phyloP scores from a whole-genome alignment of 805 yeast species.

The Cyberlindnera subsufficiens region DNA sequence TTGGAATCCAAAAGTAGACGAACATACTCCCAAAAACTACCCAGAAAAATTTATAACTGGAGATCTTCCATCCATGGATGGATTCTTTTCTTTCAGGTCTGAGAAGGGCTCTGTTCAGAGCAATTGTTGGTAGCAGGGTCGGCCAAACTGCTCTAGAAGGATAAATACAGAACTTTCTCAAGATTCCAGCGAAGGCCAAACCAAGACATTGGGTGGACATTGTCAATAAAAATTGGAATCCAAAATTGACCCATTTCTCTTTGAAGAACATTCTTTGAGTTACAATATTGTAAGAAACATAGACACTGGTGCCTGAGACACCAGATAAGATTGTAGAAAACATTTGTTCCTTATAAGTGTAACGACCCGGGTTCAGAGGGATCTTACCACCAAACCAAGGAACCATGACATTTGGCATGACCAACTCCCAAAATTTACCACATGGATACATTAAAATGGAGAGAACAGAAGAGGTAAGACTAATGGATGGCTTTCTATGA shows the following conservation, averaged over 20 bases:
- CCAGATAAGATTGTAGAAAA: conserved; percentile 42
- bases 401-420: conserved; percentile 42
- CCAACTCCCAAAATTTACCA: conserved; percentile 35
- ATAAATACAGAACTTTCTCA: conserved; percentile 52
- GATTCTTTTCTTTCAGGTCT: conserved; percentile 28
- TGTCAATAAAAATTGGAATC: conserved; percentile 47
- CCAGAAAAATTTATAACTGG: conserved; percentile 31
- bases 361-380: conserved; percentile 57
- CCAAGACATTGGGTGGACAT: conserved; percentile 59
- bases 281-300: conserved; percentile 34
- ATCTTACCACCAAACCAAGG: conserved; percentile 32
- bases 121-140: conserved; percentile 40
- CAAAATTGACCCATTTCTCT: conserved; percentile 30
- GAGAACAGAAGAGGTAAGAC: conserved; percentile 36
- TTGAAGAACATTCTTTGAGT: conserved; percentile 27
- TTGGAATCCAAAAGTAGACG: conserved; percentile 40
- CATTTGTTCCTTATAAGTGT: conserved; percentile 63
- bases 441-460: conserved; percentile 42
- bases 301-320: conserved; percentile 25
- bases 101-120: conserved; percentile 44
- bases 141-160: conserved; percentile 53
- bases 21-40: conserved; percentile 29
- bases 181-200: conserved; percentile 59
- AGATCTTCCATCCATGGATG: conserved; percentile 29
- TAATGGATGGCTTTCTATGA: conserved; percentile 47